Conservation (phyloP, 2,329 filamentous ascomycete species). For the Nigrograna mackinnonii region DNA sequence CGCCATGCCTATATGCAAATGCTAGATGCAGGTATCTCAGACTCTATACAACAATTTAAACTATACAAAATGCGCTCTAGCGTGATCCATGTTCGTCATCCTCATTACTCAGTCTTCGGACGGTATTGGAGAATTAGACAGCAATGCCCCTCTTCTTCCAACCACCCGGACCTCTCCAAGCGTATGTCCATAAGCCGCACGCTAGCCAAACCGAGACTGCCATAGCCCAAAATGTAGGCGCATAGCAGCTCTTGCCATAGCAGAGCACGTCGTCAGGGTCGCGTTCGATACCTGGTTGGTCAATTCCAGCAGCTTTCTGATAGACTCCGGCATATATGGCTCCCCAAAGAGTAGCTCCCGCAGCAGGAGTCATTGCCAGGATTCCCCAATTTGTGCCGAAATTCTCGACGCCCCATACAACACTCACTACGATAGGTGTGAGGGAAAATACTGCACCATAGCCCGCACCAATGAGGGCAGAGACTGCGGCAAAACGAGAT, state of each 20-base stretch:
- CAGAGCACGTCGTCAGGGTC: slow-evolving; percentile 64
- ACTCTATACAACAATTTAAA: no score
- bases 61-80: no score
- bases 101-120: no score
- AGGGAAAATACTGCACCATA: slow-evolving; percentile 92
- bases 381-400: slow-evolving; percentile 99
- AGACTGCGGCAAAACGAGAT: slow-evolving; percentile 83
- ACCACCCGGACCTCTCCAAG: slow-evolving; percentile 74
- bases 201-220: slow-evolving; percentile 78
- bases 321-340: slow-evolving; percentile 84
- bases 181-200: slow-evolving; percentile 67
- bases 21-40: no score
- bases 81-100: no score
- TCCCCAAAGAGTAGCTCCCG: slow-evolving; percentile 88
- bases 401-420: slow-evolving; percentile 98
- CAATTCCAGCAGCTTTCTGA: slow-evolving; percentile 63
- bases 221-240: slow-evolving; percentile 83
- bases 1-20: no score
- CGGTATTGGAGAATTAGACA: no score
- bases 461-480: slow-evolving; percentile 81
- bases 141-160: slow-evolving; percentile 80
- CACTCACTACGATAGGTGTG: slow-evolving; percentile 89
- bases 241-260: slow-evolving; percentile 82
- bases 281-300: slow-evolving; percentile 31
- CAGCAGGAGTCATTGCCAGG: slow-evolving; percentile 85